Base-by-base conservation (phyloP, 2,329 filamentous ascomycete species). In the Fusarium solani-melongenae region DNA sequence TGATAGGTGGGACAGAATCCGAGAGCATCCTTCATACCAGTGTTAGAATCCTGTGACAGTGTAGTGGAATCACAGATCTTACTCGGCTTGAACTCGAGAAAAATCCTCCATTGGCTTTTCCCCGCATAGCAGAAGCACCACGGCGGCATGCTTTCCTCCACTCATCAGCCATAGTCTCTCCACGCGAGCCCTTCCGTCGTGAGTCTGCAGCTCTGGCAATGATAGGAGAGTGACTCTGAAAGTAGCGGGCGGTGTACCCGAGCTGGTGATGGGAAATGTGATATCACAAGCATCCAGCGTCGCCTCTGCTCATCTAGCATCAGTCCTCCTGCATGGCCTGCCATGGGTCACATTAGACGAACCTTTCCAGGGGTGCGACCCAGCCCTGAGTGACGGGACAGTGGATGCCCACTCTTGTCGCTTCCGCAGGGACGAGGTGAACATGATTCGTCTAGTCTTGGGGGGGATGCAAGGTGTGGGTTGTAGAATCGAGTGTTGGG, bases 241-340 rank as follows among this genome's bases (percentile, higher is more conserved):
- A 8, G 78, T 62, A 9, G 24, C 27, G 2, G 60, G 41, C 24
- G 53, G n/a, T 24, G 49, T 31, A 34, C 46, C 33, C 29, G 39
- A 64, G 49, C 62, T 20, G 10, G 53, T 59, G 22, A 86, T 62
- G 5, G 80, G 79, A 39, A 89, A 79, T 15, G 84, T 84, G 33
- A 88, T 73, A 70, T 89, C 88, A 69, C 88, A 84, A 3, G 81
- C 82, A 17, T 79, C 74, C 4, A 89, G 78, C 17, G 75, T 79
- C 5, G 76, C 73, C 76, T 88, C 87, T 88, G 55, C 6, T 36
- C 58, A 38, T 24, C 44, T 46, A 65, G 66, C 46, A 62, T 68
- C 15, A 65, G 55, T 36, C 36, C 38, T 39, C 22, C n/a, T 59
- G 33, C 46, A 57, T 58, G 27, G 31, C 51, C 15, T 20, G 4